These are phyloP conservation scores for Phytophthora hybrid DNA, from an alignment of 352 stramenopile species.

Conservation along the genomic window DNA sequence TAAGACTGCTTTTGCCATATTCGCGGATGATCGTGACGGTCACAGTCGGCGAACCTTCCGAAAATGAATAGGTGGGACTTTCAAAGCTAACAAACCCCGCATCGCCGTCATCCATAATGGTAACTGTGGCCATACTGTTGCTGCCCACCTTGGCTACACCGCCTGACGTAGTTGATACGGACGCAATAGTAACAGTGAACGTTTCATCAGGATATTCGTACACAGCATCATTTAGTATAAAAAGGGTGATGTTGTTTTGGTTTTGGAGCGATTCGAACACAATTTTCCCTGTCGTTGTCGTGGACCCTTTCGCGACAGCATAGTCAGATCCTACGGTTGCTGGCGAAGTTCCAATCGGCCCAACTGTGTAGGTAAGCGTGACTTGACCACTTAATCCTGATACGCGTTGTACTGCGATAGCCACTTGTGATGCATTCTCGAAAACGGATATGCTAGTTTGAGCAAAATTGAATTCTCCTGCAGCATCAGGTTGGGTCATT, in stretches of 20 bases:
- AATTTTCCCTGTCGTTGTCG: conserved; percentile 32
- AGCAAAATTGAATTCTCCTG: conserved; percentile 63
- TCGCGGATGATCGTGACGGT: conserved; percentile 58
- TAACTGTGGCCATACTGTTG: conserved; percentile 43
- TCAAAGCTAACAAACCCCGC: conserved; percentile 66
- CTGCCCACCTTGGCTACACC: conserved; percentile 44
- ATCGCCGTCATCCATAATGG: conserved; percentile 71
- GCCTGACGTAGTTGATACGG: conserved; percentile 15
- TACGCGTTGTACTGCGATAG: conserved; percentile 44
- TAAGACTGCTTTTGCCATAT: conserved; percentile 45
- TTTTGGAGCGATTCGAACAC: conserved; percentile 46
- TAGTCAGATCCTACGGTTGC: conserved; percentile 53
- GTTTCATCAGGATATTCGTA: conserved; percentile 52
- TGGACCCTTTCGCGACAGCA: conserved; percentile 26
- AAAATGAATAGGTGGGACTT: conserved; percentile 35
- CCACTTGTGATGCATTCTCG: conserved; percentile 51
- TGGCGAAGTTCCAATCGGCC: conserved; percentile 1
- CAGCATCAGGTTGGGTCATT: conserved; percentile 56
- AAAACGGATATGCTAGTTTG: conserved; percentile 31
- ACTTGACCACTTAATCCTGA: conserved; percentile 60
- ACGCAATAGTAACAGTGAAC: conserved; percentile 51
- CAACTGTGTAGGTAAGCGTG: conserved; percentile 36
- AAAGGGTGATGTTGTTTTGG: conserved; percentile 37
- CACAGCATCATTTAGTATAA: conserved; percentile 55
- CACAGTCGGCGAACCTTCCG: conserved; percentile 42